phyloP scores from a whole-genome alignment of 1,284 basidiomycete genomes.

The Cutaneotrichosporon sp. region DNA sequence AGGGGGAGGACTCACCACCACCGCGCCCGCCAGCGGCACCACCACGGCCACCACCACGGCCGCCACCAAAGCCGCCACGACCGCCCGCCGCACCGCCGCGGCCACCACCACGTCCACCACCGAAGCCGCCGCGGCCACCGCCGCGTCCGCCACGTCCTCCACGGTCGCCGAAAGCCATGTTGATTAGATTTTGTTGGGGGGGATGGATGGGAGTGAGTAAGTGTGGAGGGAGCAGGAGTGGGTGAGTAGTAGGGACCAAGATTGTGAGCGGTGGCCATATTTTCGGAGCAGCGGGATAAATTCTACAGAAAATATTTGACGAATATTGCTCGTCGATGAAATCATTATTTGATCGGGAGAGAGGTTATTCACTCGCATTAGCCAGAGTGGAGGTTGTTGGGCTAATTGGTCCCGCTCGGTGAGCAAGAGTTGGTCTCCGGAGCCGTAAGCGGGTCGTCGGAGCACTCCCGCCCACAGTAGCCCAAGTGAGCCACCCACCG shows the following conservation, averaged over 20 bases:
- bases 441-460: too few relatives aligned
- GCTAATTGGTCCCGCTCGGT: slow-evolving; percentile 1
- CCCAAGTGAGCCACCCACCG: too few relatives aligned
- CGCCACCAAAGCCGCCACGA: slow-evolving; percentile 39
- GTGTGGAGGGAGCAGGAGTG: slow-evolving; percentile 4
- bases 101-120: too few relatives aligned
- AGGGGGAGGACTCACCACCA: slow-evolving; percentile 37
- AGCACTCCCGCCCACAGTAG: too few relatives aligned
- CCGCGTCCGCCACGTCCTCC: slow-evolving; percentile 52
- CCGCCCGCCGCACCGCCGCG: too few relatives aligned
- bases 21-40: too few relatives aligned
- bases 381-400: background rate
- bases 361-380: background rate
- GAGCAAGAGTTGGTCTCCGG: too few relatives aligned
- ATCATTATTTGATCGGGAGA: background rate
- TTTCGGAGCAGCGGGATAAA: slow-evolving; percentile 19
- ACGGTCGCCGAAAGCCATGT: slow-evolving; percentile 56
- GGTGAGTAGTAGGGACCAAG: background rate
- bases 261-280: slow-evolving; percentile 6
- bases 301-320: slow-evolving; percentile 1
- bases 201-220: background rate
- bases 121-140: too few relatives aligned
- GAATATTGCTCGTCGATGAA: slow-evolving; percentile 6
- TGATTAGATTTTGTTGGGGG: slow-evolving; percentile 14
- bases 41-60: slow-evolving; percentile 35